Evolutionary conservation across 2,329 filamentous ascomycete species (phyloP).

Genomic region (Epichloe sibirici): DNA sequence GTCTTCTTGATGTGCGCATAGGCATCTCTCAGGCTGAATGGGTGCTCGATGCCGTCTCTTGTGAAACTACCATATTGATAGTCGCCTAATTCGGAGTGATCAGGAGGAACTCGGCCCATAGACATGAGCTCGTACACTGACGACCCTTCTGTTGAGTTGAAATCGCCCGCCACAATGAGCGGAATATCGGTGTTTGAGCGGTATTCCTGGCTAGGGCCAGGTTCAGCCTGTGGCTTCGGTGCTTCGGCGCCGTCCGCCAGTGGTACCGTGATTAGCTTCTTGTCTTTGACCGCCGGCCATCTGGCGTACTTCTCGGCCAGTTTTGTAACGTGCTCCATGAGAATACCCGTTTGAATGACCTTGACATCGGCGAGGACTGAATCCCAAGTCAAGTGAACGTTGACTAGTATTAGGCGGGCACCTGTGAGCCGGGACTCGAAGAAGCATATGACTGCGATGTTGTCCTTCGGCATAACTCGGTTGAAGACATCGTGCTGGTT

Average conservation of each 20-base stretch:
- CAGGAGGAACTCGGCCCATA: conserved; percentile 62
- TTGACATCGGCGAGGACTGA: conserved; percentile 86
- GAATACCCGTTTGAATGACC: conserved; percentile 84
- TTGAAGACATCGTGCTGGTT: conserved; percentile 97
- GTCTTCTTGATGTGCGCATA: conserved; percentile 76
- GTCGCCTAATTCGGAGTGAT: conserved; percentile 67
- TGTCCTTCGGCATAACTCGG: conserved; percentile 94
- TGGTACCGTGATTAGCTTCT: conserved; percentile 45
- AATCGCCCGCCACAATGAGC: conserved; percentile 83
- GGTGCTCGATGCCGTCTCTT: conserved; percentile 81
- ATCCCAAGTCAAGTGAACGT: conserved; percentile 94
- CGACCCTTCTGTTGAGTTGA: conserved; percentile 81
- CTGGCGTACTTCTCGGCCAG: conserved; percentile 76
- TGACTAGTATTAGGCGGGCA: conserved; percentile 83
- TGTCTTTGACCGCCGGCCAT: conserved; percentile 70
- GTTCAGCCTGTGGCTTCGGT: conserved; percentile 43
- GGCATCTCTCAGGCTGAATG: conserved; percentile 84
- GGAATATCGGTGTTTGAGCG: conserved; percentile 77
- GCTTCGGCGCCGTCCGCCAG: conserved; percentile 30
- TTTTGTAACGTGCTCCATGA: conserved; percentile 86
- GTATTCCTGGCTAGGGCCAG: conserved; percentile 78
- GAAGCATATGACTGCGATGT: conserved; percentile 86
- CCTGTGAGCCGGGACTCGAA: conserved; percentile 86
- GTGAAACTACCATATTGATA: conserved; percentile 91
- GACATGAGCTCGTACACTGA: conserved; percentile 86